Evolutionary conservation across 129 eudicot genomes (phyloP), one percentile per base, ranked within the genome.

Genomic region (Pulicaria dysenterica): DNA sequence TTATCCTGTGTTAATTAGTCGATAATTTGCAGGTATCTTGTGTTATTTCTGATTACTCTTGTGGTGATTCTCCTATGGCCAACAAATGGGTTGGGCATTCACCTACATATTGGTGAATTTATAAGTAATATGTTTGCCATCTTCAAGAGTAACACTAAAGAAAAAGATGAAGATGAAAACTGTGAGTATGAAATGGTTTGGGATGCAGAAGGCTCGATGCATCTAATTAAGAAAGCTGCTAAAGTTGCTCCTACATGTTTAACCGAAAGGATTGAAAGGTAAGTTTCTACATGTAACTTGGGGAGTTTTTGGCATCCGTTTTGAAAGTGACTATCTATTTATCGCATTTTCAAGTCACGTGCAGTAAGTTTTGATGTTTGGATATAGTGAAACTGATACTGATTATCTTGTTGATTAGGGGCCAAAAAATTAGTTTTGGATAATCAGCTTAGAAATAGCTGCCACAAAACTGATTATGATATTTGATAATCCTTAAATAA

Each of bases 191-290:
- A 94, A 85, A 87, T 82, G 97, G 80, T 94, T 37, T 94, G 99
- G 99, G 99, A 88, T 81, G 96, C 99, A 15, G 99, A 94, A 79
- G 99, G 99, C 6, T 75, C 93, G 6, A 86, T 94, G 96, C 99
- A 94, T 77, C 87, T 94, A 40, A 83, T 94, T 50, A 90, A 90
- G 79, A 94, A 86, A 83, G 57, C 91, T 24, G 8, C 45, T 12
- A 77, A 86, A 58, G 49, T 58, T 37, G 70, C 81, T 34, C 36
- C 81, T n/a, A 60, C 67, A 34, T 19, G 11, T 54, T 62, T 80
- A 60, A 86, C n/a, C 40, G 99, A 90, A 70, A 83, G 77, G 69
- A 77, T 75, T 3, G 77, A 68, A 55, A 75, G 76, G 72, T 76
- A 69, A 41, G 39, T 13, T 78, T 54, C 37, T 24, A 24, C 31